phyloP scores from a whole-genome alignment of 306 rosid species.

The Crotalaria pallida region DNA sequence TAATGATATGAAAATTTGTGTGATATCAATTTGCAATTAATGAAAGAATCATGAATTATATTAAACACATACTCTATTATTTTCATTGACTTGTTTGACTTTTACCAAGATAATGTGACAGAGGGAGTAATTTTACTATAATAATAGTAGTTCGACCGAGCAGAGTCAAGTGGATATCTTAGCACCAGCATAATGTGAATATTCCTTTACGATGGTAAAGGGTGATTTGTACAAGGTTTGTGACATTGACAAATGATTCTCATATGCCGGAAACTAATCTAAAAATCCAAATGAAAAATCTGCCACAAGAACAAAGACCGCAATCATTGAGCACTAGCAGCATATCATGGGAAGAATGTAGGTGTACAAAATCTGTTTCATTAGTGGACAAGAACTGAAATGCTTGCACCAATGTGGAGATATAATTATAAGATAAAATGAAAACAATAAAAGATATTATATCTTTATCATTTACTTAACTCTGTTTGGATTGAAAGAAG shows the following conservation, averaged over 20 bases:
- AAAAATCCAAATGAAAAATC: not conserved
- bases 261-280: constrained; percentile 12
- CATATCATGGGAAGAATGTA: not conserved
- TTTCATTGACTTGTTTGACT: too few relatives aligned
- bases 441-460: not conserved
- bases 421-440: not conserved
- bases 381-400: not conserved
- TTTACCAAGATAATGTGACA: too few relatives aligned
- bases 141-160: too few relatives aligned
- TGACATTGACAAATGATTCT: constrained; percentile 23
- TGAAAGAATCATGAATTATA: too few relatives aligned
- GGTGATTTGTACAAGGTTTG: constrained; percentile 33
- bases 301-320: not conserved
- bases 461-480: not conserved
- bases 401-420: not conserved
- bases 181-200: not conserved
- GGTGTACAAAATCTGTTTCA: not conserved
- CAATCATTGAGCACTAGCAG: not conserved
- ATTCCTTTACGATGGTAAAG: not conserved
- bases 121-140: too few relatives aligned
- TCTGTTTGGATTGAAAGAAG: not conserved
- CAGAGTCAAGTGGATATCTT: not conserved
- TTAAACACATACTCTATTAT: too few relatives aligned
- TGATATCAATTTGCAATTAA: too few relatives aligned
- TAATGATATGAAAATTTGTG: too few relatives aligned